These are phyloP conservation scores for Boletus coccyginus DNA, from an alignment of 768 basidiomycete species.

Conservation along the genomic window DNA sequence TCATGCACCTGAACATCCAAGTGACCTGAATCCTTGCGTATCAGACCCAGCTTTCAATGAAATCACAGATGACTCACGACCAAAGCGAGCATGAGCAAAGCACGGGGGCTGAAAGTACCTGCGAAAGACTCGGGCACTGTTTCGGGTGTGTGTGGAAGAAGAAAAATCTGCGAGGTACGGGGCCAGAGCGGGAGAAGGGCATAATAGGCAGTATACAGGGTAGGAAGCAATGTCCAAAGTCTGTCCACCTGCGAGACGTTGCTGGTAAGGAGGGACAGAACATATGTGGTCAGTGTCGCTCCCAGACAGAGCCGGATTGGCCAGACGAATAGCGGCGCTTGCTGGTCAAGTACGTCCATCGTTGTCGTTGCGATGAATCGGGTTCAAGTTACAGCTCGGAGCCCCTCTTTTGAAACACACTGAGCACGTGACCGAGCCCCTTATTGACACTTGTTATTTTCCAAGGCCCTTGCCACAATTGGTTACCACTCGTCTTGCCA, in stretches of 20 bases:
- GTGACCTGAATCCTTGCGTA: conserved; percentile 28
- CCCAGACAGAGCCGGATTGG: conserved; percentile 61
- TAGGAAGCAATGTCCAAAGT: conserved; percentile 75
- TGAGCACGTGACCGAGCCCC: too few species aligned
- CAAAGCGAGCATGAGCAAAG: conserved; percentile 70
- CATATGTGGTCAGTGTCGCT: conserved; percentile 46
- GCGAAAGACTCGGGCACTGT: conserved; percentile 32
- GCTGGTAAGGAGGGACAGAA: conserved; percentile 62
- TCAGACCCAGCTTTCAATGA: not conserved
- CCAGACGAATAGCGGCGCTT: conserved; percentile 47
- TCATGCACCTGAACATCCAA: conserved; percentile 61
- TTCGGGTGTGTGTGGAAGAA: conserved; percentile 58
- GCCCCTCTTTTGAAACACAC: not conserved
- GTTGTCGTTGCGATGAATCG: not conserved
- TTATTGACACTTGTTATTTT: conserved; percentile 20
- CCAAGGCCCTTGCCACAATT: conserved; percentile 14
- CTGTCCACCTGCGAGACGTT: conserved; percentile 91
- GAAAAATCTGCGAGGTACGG: conserved; percentile 29
- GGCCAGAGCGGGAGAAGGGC: conserved; percentile 70
- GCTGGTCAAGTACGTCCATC: conserved; percentile 17
- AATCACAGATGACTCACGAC: conserved; percentile 40
- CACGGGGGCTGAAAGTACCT: conserved; percentile 63
- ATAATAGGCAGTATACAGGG: conserved; percentile 80
- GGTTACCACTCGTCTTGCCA: conserved; percentile 3
- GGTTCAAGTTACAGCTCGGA: too few species aligned